Percentiles rank a stretch among this genome's conserved stretches.
Evolutionary conservation across 208 protist species (phyloP).

Genomic region (Trypanosoma platydactyli): DNA sequence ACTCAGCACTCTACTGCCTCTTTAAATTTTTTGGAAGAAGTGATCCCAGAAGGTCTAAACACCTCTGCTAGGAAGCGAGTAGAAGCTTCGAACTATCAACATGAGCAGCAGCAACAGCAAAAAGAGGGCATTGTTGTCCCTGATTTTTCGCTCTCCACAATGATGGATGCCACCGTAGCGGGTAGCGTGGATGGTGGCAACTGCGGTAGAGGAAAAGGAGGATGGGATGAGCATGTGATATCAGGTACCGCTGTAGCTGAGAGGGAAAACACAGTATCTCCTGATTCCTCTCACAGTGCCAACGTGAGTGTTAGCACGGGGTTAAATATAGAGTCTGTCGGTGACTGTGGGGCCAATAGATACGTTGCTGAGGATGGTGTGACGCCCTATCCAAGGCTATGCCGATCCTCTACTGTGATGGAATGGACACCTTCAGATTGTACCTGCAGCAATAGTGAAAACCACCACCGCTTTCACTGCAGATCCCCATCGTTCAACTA

Average conservation of each 20-base stretch:
- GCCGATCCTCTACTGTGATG: neutral
- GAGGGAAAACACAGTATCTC: neutral
- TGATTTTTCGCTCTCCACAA: slow-evolving; percentile 26
- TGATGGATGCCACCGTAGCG: slow-evolving; percentile 22
- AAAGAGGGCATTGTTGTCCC: slow-evolving; percentile 7
- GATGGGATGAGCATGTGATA: neutral
- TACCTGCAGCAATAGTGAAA: too few relatives aligned
- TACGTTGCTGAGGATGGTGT: neutral
- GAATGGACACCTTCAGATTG: neutral
- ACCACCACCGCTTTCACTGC: neutral
- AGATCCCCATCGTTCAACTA: slow-evolving; percentile 5
- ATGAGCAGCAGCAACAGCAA: neutral
- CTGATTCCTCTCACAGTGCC: neutral
- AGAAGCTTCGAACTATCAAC: neutral
- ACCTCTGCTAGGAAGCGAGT: too few relatives aligned
- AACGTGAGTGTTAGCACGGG: slow-evolving; percentile 14
- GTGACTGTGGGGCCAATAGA: neutral
- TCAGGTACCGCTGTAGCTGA: neutral
- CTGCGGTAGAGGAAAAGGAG: neutral
- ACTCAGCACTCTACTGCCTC: neutral
- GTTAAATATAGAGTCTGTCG: neutral
- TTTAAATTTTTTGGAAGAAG: too few relatives aligned
- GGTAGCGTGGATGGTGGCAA: slow-evolving; percentile 1
- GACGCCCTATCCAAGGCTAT: neutral
- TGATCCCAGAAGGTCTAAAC: too few relatives aligned